Evolutionary conservation across 176 grass and related monocot genomes (phyloP).

Genomic region (Miscanthus lutarioriparius): DNA sequence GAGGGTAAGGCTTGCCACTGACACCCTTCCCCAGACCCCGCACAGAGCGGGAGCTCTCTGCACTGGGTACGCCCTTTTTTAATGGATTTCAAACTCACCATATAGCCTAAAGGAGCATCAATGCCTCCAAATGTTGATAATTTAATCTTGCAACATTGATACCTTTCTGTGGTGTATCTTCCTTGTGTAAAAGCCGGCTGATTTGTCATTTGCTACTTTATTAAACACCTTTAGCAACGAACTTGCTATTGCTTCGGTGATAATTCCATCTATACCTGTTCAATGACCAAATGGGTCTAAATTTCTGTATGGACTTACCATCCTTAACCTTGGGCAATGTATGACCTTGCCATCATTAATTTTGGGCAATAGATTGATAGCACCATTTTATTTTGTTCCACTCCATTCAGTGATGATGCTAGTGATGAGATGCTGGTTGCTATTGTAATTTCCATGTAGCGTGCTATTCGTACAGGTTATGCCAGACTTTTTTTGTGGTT

Average conservation of each 20-base stretch:
- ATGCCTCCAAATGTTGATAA: too few relatives aligned
- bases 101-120: too few relatives aligned
- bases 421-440: constrained; percentile 1
- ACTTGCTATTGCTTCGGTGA: background rate
- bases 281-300: background rate
- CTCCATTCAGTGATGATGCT: background rate
- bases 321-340: background rate
- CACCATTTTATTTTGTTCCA: background rate
- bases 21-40: too few relatives aligned
- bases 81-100: too few relatives aligned
- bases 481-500: background rate
- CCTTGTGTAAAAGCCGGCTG: background rate
- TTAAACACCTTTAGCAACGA: background rate
- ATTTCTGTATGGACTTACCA: background rate
- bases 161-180: background rate
- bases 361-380: background rate
- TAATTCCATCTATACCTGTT: background rate
- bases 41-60: too few relatives aligned
- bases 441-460: background rate
- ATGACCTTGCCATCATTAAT: background rate
- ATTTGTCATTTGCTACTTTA: background rate
- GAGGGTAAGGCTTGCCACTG: too few relatives aligned
- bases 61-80: too few relatives aligned
- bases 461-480: background rate
- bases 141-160: too few relatives aligned